Percentiles rank a stretch among this genome's conserved stretches.
Conservation (phyloP, 2,329 filamentous ascomycete genomes). For the Mycosphaerella sp. region DNA sequence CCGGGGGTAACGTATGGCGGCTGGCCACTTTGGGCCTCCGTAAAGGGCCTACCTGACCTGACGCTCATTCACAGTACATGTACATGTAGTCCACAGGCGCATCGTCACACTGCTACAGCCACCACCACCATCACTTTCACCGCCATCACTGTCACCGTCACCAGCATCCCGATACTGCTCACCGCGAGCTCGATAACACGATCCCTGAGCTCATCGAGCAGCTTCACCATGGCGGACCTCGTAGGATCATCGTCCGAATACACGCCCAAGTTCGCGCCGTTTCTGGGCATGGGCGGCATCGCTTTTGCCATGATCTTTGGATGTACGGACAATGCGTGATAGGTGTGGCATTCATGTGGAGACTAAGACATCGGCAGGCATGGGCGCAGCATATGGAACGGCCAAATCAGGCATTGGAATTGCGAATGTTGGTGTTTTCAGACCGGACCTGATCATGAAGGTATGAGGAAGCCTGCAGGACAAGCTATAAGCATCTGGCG, state of each 20-base stretch:
- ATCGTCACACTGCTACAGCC: background rate
- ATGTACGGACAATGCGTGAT: slow-evolving; percentile 49
- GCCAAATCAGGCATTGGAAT: slow-evolving; percentile 86
- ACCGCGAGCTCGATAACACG: background rate
- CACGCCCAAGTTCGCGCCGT: slow-evolving; percentile 76
- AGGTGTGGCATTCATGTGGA: background rate
- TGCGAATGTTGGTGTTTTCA: slow-evolving; percentile 74
- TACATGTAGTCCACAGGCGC: background rate
- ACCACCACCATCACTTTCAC: background rate
- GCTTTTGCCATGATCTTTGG: slow-evolving; percentile 77
- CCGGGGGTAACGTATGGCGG: too few species aligned
- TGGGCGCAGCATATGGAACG: slow-evolving; percentile 78
- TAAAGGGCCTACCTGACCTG: too few species aligned
- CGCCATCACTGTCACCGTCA: background rate
- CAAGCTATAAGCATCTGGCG: too few species aligned
- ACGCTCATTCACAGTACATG: too few species aligned
- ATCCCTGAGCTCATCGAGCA: background rate
- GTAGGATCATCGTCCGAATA: slow-evolving; percentile 41
- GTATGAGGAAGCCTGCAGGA: slow-evolving; percentile 38
- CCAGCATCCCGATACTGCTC: slow-evolving; percentile 2
- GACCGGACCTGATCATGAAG: slow-evolving; percentile 89
- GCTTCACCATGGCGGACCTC: slow-evolving; percentile 37
- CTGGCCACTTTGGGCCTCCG: too few species aligned
- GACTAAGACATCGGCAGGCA: slow-evolving; percentile 41
- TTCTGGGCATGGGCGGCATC: slow-evolving; percentile 81